Evolutionary conservation across 2,329 filamentous ascomycete species (phyloP).

Genomic region (Colletotrichum chrysophilum): DNA sequence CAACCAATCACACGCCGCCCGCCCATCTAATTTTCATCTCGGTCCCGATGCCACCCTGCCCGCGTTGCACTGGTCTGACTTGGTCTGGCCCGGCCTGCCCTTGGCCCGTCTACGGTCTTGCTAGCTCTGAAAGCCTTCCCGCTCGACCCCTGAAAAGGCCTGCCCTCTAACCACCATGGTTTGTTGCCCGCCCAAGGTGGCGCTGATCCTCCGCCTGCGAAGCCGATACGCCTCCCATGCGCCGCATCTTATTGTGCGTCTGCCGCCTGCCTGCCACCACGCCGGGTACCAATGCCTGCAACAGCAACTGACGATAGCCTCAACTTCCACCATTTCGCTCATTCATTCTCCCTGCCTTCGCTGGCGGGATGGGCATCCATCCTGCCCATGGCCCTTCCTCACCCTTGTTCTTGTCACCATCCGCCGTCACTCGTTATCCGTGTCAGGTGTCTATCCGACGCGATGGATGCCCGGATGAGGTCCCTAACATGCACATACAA

Average conservation of each 20-base stretch:
- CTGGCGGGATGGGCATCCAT: background rate
- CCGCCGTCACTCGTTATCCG: background rate
- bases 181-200: conserved; percentile 9
- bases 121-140: conserved; percentile 17
- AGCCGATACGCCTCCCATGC: conserved; percentile 19
- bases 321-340: background rate
- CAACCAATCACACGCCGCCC: background rate
- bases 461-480: background rate
- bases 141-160: conserved; percentile 17
- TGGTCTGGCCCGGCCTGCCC: background rate
- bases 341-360: too few species aligned
- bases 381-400: background rate
- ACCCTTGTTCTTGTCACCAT: background rate
- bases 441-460: background rate
- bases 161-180: conserved; percentile 4
- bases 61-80: background rate
- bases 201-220: conserved; percentile 13
- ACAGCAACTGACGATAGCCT: background rate
- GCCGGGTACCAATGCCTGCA: background rate
- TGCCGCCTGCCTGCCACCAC: background rate
- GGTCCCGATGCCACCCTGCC: background rate
- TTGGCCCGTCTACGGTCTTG: background rate
- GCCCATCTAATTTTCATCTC: background rate
- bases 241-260: conserved; percentile 25
- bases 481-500: background rate